Conservation (phyloP, 768 basidiomycete genomes). For the Podaxis carcinomalis region DNA sequence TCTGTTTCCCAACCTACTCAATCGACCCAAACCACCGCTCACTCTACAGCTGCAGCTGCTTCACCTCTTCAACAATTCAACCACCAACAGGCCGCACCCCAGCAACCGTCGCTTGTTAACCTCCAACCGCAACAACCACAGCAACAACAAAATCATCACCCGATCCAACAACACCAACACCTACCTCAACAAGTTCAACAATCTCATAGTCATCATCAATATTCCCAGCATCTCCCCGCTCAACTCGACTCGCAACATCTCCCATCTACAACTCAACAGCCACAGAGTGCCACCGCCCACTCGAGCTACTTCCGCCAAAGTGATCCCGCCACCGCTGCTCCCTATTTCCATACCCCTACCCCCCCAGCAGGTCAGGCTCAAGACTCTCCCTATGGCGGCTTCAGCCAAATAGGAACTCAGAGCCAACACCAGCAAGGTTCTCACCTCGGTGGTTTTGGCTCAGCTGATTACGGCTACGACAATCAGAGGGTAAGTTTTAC, state of each 20-base stretch:
- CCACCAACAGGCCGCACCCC: slow-evolving; percentile 30
- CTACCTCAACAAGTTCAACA: slow-evolving; percentile 42
- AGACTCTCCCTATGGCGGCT: slow-evolving; percentile 58
- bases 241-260: slow-evolving; percentile 36
- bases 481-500: slow-evolving; percentile 52
- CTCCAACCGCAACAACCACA: slow-evolving; percentile 29
- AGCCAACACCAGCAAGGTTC: slow-evolving; percentile 60
- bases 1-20: slow-evolving; percentile 37
- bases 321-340: slow-evolving; percentile 40
- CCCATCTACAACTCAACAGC: slow-evolving; percentile 36
- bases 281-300: slow-evolving; percentile 37
- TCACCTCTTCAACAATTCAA: slow-evolving; percentile 39
- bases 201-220: slow-evolving; percentile 46
- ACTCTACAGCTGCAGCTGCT: slow-evolving; percentile 25
- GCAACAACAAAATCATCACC: slow-evolving; percentile 23
- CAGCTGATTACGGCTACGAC: slow-evolving; percentile 70
- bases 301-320: slow-evolving; percentile 68
- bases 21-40: slow-evolving; percentile 22
- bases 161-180: slow-evolving; percentile 35
- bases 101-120: slow-evolving; percentile 20
- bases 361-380: slow-evolving; percentile 66
- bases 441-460: slow-evolving; percentile 50
- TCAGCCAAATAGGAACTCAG: slow-evolving; percentile 58
- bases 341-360: slow-evolving; percentile 77
- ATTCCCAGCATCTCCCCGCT: slow-evolving; percentile 60